phyloP scores from a whole-genome alignment of 495 filamentous ascomycete species.

The Penicillium cataractarum region DNA sequence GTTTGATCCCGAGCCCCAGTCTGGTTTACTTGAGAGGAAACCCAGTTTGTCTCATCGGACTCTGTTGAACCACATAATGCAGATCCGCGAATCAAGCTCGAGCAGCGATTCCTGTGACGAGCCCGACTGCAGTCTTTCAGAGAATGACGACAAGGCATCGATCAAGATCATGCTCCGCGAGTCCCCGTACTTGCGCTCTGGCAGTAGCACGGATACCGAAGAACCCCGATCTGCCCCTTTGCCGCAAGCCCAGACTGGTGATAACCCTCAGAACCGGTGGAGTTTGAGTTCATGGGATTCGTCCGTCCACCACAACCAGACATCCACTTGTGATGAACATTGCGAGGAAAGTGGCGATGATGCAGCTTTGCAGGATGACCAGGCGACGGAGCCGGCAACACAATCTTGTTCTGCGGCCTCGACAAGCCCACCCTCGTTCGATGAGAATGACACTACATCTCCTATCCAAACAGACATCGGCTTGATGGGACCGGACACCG shows the following conservation, averaged over 20 bases:
- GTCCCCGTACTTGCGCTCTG: conserved; percentile 42
- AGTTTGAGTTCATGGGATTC: conserved; percentile 59
- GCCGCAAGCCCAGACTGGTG: conserved; percentile 20
- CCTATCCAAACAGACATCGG: conserved; percentile 27
- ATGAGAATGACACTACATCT: conserved; percentile 20
- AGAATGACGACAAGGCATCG: conserved; percentile 58
- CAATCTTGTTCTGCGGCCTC: conserved; percentile 43
- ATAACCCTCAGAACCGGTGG: conserved; percentile 45
- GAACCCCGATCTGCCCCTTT: conserved; percentile 29
- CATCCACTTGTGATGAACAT: conserved; percentile 43
- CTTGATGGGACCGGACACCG: conserved; percentile 22
- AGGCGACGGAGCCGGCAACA: conserved; percentile 32
- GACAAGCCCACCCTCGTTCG: conserved; percentile 33
- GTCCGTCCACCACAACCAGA: conserved; percentile 45
- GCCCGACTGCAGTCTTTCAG: conserved; percentile 55
- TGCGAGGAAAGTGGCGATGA: conserved; percentile 42
- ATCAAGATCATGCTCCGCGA: conserved; percentile 63
- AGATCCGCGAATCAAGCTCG: conserved; percentile 51
- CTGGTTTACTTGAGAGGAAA: conserved; percentile 51
- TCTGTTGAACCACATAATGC: conserved; percentile 55
- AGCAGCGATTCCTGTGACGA: conserved; percentile 53
- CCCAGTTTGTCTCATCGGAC: conserved; percentile 45
- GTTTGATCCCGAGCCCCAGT: conserved; percentile 72
- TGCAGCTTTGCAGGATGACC: conserved; percentile 18
- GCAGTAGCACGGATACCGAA: conserved; percentile 36